phyloP scores from a whole-genome alignment of 805 yeast genomes.

The Yamadazyma sp. region DNA sequence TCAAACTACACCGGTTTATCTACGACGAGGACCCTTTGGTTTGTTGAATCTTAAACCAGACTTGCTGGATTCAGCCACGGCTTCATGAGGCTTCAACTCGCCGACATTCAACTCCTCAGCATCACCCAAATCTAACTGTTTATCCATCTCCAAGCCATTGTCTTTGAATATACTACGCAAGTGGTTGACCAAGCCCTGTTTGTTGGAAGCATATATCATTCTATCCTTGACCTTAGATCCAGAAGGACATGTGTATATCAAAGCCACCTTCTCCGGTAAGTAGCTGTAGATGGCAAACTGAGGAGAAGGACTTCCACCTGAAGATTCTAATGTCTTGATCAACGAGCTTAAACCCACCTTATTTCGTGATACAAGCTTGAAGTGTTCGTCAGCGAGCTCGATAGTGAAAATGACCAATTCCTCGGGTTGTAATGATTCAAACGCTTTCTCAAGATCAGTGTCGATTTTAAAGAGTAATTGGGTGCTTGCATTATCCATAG shows the following conservation, averaged over 20 bases:
- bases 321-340: constrained; percentile 19
- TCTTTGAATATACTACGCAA: constrained; percentile 37
- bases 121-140: constrained; percentile 70
- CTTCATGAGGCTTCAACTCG: constrained; percentile 32
- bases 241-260: constrained; percentile 87
- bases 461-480: constrained; percentile 28
- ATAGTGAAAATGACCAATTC: constrained; percentile 50
- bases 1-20: too few relatives aligned
- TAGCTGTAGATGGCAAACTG: constrained; percentile 54
- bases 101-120: constrained; percentile 62
- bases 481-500: constrained; percentile 27
- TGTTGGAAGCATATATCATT: constrained; percentile 88
- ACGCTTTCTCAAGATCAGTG: constrained; percentile 23
- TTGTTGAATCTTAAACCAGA: constrained; percentile 44
- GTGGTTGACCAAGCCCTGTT: constrained; percentile 55
- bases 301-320: constrained; percentile 34
- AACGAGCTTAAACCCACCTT: constrained; percentile 22
- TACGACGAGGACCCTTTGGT: constrained; percentile 70
- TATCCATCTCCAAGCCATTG: constrained; percentile 32
- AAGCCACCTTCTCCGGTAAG: constrained; percentile 42
- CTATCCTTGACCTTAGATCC: constrained; percentile 87
- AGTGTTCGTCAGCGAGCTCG: constrained; percentile 47
- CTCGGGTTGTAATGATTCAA: constrained; percentile 20
- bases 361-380: constrained; percentile 24
- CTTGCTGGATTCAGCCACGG: constrained; percentile 12